Conservation (phyloP, 441 rosid genomes). For the Erysimum pusillum region DNA sequence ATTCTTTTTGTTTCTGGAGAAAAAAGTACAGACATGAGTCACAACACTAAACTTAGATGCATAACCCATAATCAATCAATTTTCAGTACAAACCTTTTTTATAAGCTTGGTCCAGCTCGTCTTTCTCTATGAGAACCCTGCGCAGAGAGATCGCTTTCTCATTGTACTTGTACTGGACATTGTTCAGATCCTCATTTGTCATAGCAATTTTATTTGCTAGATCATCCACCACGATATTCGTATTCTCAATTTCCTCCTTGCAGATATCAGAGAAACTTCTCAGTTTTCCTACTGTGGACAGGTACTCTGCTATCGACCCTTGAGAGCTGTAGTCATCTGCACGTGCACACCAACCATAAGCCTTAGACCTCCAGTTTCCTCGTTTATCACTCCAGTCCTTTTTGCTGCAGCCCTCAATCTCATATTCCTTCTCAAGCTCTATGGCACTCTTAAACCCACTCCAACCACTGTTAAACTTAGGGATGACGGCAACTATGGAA, state of each 20-base stretch:
- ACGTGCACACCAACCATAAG: constrained; percentile 84
- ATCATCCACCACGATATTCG: constrained; percentile 53
- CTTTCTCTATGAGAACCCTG: constrained; percentile 78
- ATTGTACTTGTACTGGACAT: constrained; percentile 61
- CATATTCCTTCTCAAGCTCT: constrained; percentile 73
- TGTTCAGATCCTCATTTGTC: constrained; percentile 68
- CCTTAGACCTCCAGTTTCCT: constrained; percentile 49
- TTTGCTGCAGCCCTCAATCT: constrained; percentile 53
- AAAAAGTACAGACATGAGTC: constrained; percentile 28
- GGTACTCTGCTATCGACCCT: constrained; percentile 74
- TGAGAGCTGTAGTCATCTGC: constrained; percentile 66
- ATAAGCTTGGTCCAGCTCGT: constrained; percentile 65
- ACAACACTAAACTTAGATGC: neutral
- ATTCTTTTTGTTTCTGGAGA: constrained; percentile 76
- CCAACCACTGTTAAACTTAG: constrained; percentile 66
- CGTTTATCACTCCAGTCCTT: constrained; percentile 59
- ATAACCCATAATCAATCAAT: constrained; percentile 22
- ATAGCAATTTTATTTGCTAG: constrained; percentile 64
- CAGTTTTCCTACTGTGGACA: constrained; percentile 66
- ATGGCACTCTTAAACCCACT: constrained; percentile 64
- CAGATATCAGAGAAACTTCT: constrained; percentile 62
- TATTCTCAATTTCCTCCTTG: constrained; percentile 55
- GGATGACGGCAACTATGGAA: constrained; percentile 54
- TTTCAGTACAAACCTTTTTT: constrained; percentile 64
- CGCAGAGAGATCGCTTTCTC: constrained; percentile 62